Evolutionary conservation across 2,329 filamentous ascomycete species (phyloP).

Genomic region (Xylariaceae sp.): DNA sequence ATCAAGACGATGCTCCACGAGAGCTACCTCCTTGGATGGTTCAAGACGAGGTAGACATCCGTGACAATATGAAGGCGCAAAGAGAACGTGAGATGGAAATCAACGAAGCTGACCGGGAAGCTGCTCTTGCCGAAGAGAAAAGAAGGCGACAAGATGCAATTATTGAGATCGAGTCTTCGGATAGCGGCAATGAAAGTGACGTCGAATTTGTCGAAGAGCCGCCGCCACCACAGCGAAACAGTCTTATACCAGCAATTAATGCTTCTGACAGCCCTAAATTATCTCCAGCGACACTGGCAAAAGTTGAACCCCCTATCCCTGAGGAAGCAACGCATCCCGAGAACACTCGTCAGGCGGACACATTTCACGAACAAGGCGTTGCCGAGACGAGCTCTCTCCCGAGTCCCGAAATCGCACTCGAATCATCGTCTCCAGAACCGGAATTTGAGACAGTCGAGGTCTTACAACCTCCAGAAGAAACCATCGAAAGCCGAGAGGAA

Average conservation of each 20-base stretch:
- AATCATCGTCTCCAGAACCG: slow-evolving; percentile 23
- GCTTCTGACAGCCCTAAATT: slow-evolving; percentile 1
- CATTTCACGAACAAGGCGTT: neutral
- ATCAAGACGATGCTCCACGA: slow-evolving; percentile 40
- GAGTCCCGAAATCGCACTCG: slow-evolving; percentile 6
- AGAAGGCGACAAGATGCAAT: slow-evolving; percentile 43
- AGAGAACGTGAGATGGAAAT: slow-evolving; percentile 53
- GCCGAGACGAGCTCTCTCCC: neutral
- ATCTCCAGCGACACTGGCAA: slow-evolving; percentile 18
- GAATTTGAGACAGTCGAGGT: slow-evolving; percentile 29
- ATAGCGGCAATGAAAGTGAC: slow-evolving; percentile 45
- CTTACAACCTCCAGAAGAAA: slow-evolving; percentile 20
- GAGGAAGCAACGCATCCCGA: slow-evolving; percentile 8
- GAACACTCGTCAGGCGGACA: slow-evolving; percentile 8
- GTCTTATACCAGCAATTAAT: slow-evolving; percentile 9
- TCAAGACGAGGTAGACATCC: slow-evolving; percentile 58
- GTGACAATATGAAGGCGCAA: slow-evolving; percentile 57
- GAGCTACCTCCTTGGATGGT: slow-evolving; percentile 74
- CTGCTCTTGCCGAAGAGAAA: slow-evolving; percentile 51
- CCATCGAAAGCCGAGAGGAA: neutral
- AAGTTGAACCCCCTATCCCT: slow-evolving; percentile 14
- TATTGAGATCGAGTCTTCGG: slow-evolving; percentile 60
- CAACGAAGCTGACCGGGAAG: slow-evolving; percentile 58
- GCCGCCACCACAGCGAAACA: slow-evolving; percentile 31
- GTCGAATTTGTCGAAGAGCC: slow-evolving; percentile 53